Conservation (phyloP, 805 yeast genomes). For the Brettanomyces anomalus region DNA sequence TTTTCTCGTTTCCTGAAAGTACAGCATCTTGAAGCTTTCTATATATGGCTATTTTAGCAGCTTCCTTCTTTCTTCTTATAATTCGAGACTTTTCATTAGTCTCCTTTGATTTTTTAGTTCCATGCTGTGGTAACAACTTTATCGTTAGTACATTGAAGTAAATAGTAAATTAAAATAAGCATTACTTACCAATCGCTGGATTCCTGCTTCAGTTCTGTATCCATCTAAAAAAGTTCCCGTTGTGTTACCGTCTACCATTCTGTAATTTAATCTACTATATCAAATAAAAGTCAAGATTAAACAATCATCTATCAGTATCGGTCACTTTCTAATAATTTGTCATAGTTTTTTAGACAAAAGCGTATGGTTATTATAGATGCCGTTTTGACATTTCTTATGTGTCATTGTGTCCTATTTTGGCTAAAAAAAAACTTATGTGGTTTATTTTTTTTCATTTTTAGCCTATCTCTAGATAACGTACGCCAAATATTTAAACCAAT, state of each 20-base stretch:
- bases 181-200: slow-evolving; percentile 9
- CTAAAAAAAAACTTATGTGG: not conserved
- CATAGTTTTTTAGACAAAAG: too few relatives aligned
- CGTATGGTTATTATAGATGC: too few relatives aligned
- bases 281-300: too few relatives aligned
- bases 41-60: slow-evolving; percentile 49
- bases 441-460: not conserved
- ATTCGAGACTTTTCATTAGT: slow-evolving; percentile 47
- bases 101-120: slow-evolving; percentile 47
- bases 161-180: not conserved
- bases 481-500: too few relatives aligned
- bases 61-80: slow-evolving; percentile 49
- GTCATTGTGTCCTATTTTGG: too few relatives aligned
- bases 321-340: too few relatives aligned
- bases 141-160: slow-evolving; percentile 4
- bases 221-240: slow-evolving; percentile 11
- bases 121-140: slow-evolving; percentile 39
- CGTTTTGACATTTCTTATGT: too few relatives aligned
- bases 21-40: slow-evolving; percentile 34
- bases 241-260: not conserved
- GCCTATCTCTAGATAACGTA: not conserved
- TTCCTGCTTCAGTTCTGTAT: slow-evolving; percentile 8
- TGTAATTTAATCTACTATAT: too few relatives aligned
- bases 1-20: slow-evolving; percentile 25
- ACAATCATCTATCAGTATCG: too few relatives aligned